phyloP scores from a whole-genome alignment of 805 yeast species.

The Kuraishia ogatae region DNA sequence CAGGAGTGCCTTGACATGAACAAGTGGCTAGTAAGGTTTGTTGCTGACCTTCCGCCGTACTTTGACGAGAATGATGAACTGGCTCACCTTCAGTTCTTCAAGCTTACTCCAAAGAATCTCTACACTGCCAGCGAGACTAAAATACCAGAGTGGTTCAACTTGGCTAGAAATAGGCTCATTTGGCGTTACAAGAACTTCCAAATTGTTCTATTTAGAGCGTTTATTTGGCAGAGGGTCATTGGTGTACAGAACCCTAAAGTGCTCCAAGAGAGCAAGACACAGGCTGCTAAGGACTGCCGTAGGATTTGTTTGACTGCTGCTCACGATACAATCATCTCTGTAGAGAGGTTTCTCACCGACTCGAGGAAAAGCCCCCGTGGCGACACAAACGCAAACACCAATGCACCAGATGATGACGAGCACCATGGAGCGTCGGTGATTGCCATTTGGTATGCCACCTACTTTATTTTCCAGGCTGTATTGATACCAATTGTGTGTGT shows the following conservation, averaged over 20 bases:
- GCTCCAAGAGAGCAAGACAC: slow-evolving; percentile 23
- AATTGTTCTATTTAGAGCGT: slow-evolving; percentile 45
- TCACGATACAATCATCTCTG: slow-evolving; percentile 41
- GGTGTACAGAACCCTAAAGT: slow-evolving; percentile 25
- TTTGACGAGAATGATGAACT: slow-evolving; percentile 1
- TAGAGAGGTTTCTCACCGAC: slow-evolving; percentile 25
- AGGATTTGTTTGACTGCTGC: slow-evolving; percentile 42
- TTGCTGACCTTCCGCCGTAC: slow-evolving; percentile 1
- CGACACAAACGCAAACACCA: slow-evolving; percentile 1
- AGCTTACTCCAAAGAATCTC: slow-evolving; percentile 14
- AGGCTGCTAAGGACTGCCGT: slow-evolving; percentile 40
- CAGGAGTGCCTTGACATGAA: slow-evolving; percentile 23
- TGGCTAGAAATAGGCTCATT: slow-evolving; percentile 41
- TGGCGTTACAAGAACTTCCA: slow-evolving; percentile 56
- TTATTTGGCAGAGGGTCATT: slow-evolving; percentile 43
- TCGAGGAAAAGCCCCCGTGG: slow-evolving; percentile 6
- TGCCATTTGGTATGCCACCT: slow-evolving; percentile 53
- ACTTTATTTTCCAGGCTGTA: slow-evolving; percentile 55
- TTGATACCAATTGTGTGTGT: slow-evolving; percentile 48
- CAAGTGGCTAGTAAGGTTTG: not conserved
- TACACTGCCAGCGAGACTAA: slow-evolving; percentile 3
- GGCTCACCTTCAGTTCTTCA: slow-evolving; percentile 12
- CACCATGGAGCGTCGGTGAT: slow-evolving; percentile 29
- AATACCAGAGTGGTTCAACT: slow-evolving; percentile 42
- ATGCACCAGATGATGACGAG: slow-evolving; percentile 6